These are phyloP conservation scores for Scytalidium lignicola DNA, from an alignment of 2,329 filamentous ascomycete species.

Conservation along the genomic window DNA sequence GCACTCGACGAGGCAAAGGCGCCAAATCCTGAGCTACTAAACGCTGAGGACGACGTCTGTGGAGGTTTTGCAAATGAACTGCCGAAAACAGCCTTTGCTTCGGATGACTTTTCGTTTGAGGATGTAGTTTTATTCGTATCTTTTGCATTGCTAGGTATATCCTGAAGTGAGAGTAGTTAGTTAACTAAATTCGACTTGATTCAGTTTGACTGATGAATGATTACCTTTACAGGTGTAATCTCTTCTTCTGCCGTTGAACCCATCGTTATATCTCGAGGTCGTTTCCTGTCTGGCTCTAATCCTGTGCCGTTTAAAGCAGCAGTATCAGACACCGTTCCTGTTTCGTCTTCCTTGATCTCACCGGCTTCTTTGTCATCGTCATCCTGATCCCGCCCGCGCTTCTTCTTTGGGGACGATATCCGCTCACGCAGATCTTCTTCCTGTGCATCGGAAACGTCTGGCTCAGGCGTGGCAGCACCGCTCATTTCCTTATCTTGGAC, in stretches of 20 bases:
- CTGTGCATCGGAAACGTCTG: slow-evolving; percentile 32
- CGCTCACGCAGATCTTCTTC: slow-evolving; percentile 42
- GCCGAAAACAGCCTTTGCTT: slow-evolving; percentile 13
- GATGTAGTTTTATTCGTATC: slow-evolving; percentile 4
- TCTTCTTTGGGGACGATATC: slow-evolving; percentile 60
- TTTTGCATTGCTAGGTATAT: slow-evolving; percentile 1
- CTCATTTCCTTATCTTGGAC: slow-evolving; percentile 25
- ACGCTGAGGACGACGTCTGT: slow-evolving; percentile 54
- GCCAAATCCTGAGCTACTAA: slow-evolving; percentile 64
- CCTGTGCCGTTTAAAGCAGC: slow-evolving; percentile 33
- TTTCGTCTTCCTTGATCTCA: slow-evolving; percentile 28
- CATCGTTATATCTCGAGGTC: slow-evolving; percentile 45
- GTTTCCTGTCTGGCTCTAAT: slow-evolving; percentile 61
- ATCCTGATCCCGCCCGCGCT: slow-evolving; percentile 38
- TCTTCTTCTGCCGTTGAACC: slow-evolving; percentile 21
- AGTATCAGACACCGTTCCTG: slow-evolving; percentile 36
- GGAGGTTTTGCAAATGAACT: slow-evolving; percentile 23
- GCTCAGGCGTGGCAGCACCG: slow-evolving; percentile 23
- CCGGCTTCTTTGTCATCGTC: slow-evolving; percentile 40
- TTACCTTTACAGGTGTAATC: slow-evolving; percentile 16
- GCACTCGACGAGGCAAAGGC: slow-evolving; percentile 55
- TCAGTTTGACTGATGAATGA: not conserved
- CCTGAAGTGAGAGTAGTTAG: not conserved
- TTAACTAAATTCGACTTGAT: not conserved
- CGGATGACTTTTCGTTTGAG: slow-evolving; percentile 8